A percentile compares a stretch with the other conserved stretches of the same genome.
Conservation (phyloP, 306 rosid genomes). For the Cucumis cinereus region DNA sequence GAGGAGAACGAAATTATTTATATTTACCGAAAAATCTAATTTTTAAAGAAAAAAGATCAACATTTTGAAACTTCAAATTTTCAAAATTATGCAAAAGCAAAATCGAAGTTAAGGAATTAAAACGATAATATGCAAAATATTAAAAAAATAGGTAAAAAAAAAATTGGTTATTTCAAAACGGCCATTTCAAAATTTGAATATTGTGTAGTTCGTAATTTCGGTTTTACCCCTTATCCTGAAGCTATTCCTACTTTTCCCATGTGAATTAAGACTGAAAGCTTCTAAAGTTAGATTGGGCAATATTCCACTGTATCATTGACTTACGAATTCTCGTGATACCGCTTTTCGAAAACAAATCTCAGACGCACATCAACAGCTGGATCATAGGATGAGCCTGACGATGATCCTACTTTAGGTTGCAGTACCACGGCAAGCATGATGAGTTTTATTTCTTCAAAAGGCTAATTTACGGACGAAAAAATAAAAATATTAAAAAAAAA, state of each 20-base stretch:
- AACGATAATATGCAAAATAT: too few species aligned
- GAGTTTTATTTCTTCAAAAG: not conserved
- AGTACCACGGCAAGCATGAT: not conserved
- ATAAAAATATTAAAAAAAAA: too few species aligned
- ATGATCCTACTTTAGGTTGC: not conserved
- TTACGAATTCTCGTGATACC: not conserved
- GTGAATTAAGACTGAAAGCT: not conserved
- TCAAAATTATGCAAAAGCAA: too few species aligned
- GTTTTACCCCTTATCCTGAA: slow-evolving; percentile 22
- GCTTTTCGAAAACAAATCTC: not conserved
- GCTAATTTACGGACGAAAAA: too few species aligned
- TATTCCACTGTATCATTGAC: not conserved
- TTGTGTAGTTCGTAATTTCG: not conserved
- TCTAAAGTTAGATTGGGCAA: not conserved
- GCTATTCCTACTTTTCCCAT: slow-evolving; percentile 7
- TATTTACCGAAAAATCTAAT: too few species aligned
- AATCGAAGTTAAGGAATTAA: too few species aligned
- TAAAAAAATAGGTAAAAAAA: too few species aligned
- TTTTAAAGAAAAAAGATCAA: too few species aligned
- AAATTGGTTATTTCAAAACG: too few species aligned
- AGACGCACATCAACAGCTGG: not conserved
- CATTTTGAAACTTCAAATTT: too few species aligned
- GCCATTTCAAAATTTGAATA: not conserved
- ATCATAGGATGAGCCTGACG: not conserved
- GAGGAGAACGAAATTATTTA: too few species aligned